Base-by-base conservation (phyloP, 257 asterid species). In the Solanum peruvianum region DNA sequence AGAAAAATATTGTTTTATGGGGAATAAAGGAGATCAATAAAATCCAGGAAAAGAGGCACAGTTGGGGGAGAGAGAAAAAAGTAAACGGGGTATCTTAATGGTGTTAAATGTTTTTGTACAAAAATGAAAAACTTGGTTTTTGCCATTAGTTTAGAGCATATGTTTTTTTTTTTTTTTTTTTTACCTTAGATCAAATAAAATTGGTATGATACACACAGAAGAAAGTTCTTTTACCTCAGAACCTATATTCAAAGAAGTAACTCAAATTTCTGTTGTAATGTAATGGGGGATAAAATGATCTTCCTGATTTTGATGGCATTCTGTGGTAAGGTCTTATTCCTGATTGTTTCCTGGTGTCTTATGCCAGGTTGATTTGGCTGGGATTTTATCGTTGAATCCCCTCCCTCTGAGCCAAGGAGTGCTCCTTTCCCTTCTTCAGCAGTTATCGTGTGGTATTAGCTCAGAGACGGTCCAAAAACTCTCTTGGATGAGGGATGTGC, bases 331-430 rank as follows among this genome's bases (percentile, higher is more conserved):
- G 42, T 81, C 29, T 47, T 25, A 56, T 56, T 56, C 66, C 25
- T 81, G 69, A 81, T 21, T 3, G 37, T 80, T 80, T 27, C 11
- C 9, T 47, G 84, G 66, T 78, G 62, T 71, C 9, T 67, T 84
- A 16, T 77, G n/a, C 70, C 94, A 97, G 99, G 97, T 95, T 66
- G 99, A 97, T 89, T 91, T 97, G 85, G 93, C 90, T 6, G 91
- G 93, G 25, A 89, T 97, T 23, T 84, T 95, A 92, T 87, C 94
- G 3, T 86, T 82, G 95, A 94, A 88, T 88, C 99, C 99, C 12
- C 90, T 94, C 3, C 98, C 99, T 14, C 85, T 97, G 91, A 94
- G 99, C 89, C 99, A 96, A 93, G 99, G 99, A 33, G 99, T 97
- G 66, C 95, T 97, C 83, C 95, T 97, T 49, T 97, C 98, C 67